phyloP scores from a whole-genome alignment of 2,329 filamentous ascomycete species.

The Arthrobotrys musiformis region DNA sequence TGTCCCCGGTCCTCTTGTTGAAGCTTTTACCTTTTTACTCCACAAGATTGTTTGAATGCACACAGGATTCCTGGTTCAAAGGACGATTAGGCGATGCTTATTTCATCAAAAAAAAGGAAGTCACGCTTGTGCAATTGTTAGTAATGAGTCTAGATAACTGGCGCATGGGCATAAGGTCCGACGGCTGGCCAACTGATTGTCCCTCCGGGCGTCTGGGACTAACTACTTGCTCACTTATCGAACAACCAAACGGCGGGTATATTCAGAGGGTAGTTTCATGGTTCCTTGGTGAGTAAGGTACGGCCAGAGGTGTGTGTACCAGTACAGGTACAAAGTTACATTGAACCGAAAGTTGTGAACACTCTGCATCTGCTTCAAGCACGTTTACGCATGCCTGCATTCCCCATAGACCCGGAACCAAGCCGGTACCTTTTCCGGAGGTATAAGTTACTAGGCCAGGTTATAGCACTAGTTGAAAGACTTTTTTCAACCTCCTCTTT shows the following conservation, averaged over 20 bases:
- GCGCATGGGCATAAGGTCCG: no score
- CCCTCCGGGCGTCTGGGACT: neutral
- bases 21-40: constrained; percentile 18
- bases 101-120: constrained; percentile 29
- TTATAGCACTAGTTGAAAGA: constrained; percentile 6
- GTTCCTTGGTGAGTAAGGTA: neutral
- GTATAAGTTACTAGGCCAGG: constrained; percentile 5
- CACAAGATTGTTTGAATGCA: constrained; percentile 15
- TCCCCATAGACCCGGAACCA: constrained; percentile 19
- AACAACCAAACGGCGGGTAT: constrained; percentile 22
- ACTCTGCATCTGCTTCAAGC: constrained; percentile 16
- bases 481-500: constrained; percentile 26
- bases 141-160: constrained; percentile 18
- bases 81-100: constrained; percentile 25
- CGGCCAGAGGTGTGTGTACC: neutral
- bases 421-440: constrained; percentile 25
- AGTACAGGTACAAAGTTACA: constrained; percentile 24
- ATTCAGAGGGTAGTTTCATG: neutral
- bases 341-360: constrained; percentile 16
- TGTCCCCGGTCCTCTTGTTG: constrained; percentile 32
- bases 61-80: constrained; percentile 10
- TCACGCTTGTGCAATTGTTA: constrained; percentile 15
- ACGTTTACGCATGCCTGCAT: constrained; percentile 21
- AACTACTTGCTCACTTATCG: neutral
- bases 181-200: neutral